Base-by-base conservation (phyloP, 495 filamentous ascomycete genomes). In the Poronia punctata region DNA sequence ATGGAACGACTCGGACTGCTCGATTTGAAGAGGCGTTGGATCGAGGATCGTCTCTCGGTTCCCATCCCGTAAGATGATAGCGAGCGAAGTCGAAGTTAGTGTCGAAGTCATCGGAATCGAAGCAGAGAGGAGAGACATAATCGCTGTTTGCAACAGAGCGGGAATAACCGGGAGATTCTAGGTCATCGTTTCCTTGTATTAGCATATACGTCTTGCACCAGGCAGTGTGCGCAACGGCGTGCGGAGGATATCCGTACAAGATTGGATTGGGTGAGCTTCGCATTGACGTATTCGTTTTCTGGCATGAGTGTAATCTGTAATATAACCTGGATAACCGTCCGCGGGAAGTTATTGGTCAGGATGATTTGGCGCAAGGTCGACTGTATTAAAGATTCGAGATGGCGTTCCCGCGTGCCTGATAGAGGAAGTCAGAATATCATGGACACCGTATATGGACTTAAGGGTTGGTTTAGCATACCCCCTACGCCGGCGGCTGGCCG, bases 401-500 rank as follows among this genome's bases (percentile, higher is more conserved):
- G 80, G 43, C 83, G 71, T 57, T 89, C 83, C 49, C 75, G 59
- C 44, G 79, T 76, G 40, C 79, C 76, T 88, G 66, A 42, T 61
- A 38, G 30, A 67, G 65, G 54, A 37, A 70, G 64, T 49, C 69
- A 61, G 16, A 37, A 60, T 57, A 41, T 60, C 54, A 43, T 60
- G 66, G 30, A 22, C 35, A 38, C 41, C 9, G 36, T 55, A 45
- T 54, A 50, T 55, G 31, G 65, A 50, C 28, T 9, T 27, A 14
- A 10, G n/a, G n/a, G n/a, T 26, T 10, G 8, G 25, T 38, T 33
- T 38, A 12, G 17, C 51, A 62, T 65, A 83, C 92, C 82, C 67
- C 86, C 88, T 41, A 93, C 83, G 35, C 88, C 88, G 45, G 74
- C 75, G 27, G 83, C 80, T 22, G 89, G 89, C 57, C 90, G 80